Percentiles rank a stretch among this genome's conserved stretches.
Evolutionary conservation across 805 yeast species (phyloP).

Genomic region (Saturnispora besseyi): DNA sequence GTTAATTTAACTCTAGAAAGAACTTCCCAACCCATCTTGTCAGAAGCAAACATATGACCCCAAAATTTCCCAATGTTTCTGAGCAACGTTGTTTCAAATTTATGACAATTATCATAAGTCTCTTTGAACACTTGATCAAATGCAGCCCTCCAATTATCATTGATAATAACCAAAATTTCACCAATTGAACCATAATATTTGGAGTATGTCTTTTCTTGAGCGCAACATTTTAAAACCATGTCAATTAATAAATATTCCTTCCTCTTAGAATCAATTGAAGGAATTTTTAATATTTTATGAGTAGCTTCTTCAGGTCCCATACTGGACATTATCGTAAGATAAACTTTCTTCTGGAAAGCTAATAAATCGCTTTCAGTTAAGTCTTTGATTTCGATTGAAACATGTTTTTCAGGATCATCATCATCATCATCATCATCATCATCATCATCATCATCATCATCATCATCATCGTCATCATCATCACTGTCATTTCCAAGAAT

Average conservation of each 20-base stretch:
- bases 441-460: conserved; percentile 16
- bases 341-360: conserved; percentile 66
- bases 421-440: conserved; percentile 11
- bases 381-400: conserved; percentile 41
- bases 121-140: conserved; percentile 46
- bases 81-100: conserved; percentile 61
- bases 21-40: conserved; percentile 55
- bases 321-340: conserved; percentile 78
- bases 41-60: conserved; percentile 75
- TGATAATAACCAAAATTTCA: conserved; percentile 48
- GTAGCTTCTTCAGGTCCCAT: conserved; percentile 90
- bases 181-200: conserved; percentile 76
- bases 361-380: conserved; percentile 57
- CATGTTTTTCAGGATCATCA: conserved; percentile 5
- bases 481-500: conserved; percentile 32
- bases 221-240: conserved; percentile 70
- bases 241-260: conserved; percentile 52
- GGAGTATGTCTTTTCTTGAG: conserved; percentile 80
- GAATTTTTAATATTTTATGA: conserved; percentile 61
- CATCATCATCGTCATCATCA: conserved; percentile 22
- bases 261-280: conserved; percentile 30
- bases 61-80: conserved; percentile 76
- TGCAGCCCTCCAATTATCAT: conserved; percentile 46
- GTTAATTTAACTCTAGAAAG: conserved; percentile 50
- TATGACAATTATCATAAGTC: conserved; percentile 51